Evolutionary conservation across 2,329 filamentous ascomycete species (phyloP).

Genomic region (Ploettnerulaceae sp.): DNA sequence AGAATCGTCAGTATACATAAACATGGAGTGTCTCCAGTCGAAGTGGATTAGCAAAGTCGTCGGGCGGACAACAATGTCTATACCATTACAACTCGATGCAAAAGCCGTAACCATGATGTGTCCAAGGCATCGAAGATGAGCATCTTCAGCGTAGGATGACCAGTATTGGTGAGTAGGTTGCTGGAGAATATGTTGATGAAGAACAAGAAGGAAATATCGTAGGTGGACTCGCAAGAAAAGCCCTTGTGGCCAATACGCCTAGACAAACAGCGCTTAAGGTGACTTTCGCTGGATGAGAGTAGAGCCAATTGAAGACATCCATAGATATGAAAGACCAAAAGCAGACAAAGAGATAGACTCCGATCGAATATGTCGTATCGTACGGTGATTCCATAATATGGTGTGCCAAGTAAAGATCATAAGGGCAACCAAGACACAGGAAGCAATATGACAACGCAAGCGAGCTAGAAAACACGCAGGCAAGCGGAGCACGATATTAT

Average conservation of each 20-base stretch:
- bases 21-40: conserved; percentile 25
- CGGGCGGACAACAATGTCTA: conserved; percentile 22
- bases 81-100: conserved; percentile 36
- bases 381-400: conserved; percentile 30
- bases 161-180: conserved; percentile 41
- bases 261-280: conserved; percentile 30
- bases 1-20: conserved; percentile 27
- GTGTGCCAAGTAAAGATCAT: conserved; percentile 32
- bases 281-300: conserved; percentile 30
- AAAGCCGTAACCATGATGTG: conserved; percentile 58
- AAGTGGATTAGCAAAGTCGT: conserved; percentile 23
- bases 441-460: conserved; percentile 27
- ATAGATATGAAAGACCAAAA: conserved; percentile 35
- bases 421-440: conserved; percentile 27
- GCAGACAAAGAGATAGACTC: conserved; percentile 28
- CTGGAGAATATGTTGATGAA: conserved; percentile 34
- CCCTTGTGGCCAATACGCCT: conserved; percentile 19
- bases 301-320: conserved; percentile 33
- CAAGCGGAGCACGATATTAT: conserved; percentile 20
- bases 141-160: conserved; percentile 53
- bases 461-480: conserved; percentile 21
- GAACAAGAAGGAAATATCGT: conserved; percentile 33
- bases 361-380: conserved; percentile 33
- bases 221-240: conserved; percentile 24
- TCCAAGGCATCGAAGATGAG: conserved; percentile 53